These are phyloP conservation scores for Nematodospora anomalae DNA, from an alignment of 1,139 yeast species.

Conservation along the genomic window DNA sequence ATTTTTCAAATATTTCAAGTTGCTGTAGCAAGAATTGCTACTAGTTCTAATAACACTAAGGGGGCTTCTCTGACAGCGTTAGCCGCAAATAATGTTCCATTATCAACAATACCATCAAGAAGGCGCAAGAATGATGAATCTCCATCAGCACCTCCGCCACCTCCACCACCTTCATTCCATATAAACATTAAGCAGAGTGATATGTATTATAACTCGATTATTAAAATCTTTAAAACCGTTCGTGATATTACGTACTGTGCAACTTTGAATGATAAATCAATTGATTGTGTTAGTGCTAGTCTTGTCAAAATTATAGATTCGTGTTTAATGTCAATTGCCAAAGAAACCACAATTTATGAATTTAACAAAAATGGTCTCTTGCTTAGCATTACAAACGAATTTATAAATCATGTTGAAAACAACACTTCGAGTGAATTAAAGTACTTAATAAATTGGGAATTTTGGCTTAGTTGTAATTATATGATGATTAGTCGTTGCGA, in stretches of 20 bases:
- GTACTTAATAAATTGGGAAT: slow-evolving; percentile 60
- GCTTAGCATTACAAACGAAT: slow-evolving; percentile 48
- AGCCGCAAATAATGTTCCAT: background rate
- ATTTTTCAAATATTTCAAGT: slow-evolving; percentile 37
- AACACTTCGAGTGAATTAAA: slow-evolving; percentile 15
- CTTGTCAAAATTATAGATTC: slow-evolving; percentile 28
- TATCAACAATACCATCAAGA: slow-evolving; percentile 1
- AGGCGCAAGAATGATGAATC: background rate
- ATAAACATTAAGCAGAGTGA: slow-evolving; percentile 25
- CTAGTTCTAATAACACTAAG: slow-evolving; percentile 15
- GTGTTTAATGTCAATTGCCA: slow-evolving; percentile 38
- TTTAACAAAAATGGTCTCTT: slow-evolving; percentile 43
- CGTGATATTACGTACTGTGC: slow-evolving; percentile 43
- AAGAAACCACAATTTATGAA: slow-evolving; percentile 46
- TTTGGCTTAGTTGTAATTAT: slow-evolving; percentile 66
- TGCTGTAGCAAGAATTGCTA: slow-evolving; percentile 34
- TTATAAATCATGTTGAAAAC: slow-evolving; percentile 38
- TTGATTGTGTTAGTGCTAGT: slow-evolving; percentile 18
- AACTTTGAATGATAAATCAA: slow-evolving; percentile 11
- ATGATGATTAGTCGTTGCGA: slow-evolving; percentile 59
- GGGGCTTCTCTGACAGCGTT: slow-evolving; percentile 5
- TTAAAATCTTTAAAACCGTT: slow-evolving; percentile 45
- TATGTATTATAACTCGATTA: slow-evolving; percentile 36
- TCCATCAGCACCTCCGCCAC: slow-evolving; percentile 6
- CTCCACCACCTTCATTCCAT: slow-evolving; percentile 12